phyloP scores from a whole-genome alignment of 495 filamentous ascomycete species.

The Chaetomium fimeti region DNA sequence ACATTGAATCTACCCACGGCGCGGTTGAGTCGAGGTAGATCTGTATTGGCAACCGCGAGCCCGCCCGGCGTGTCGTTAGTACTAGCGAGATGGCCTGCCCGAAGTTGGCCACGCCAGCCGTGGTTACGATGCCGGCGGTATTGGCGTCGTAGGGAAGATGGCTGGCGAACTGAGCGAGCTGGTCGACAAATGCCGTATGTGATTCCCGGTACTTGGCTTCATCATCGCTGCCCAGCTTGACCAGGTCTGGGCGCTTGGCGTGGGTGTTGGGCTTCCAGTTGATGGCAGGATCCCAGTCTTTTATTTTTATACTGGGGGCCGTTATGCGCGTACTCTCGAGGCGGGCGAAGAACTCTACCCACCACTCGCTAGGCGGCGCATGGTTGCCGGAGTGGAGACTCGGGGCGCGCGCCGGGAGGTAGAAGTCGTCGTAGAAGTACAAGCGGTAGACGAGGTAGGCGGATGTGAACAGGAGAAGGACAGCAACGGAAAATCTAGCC shows the following conservation, averaged over 20 bases:
- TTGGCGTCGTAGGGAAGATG: slow-evolving; percentile 45
- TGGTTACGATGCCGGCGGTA: slow-evolving; percentile 57
- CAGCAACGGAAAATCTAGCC: slow-evolving; percentile 5
- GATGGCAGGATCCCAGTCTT: background rate
- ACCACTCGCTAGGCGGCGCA: slow-evolving; percentile 18
- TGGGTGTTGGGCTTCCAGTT: slow-evolving; percentile 20
- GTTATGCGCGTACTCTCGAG: slow-evolving; percentile 18
- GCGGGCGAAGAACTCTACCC: slow-evolving; percentile 26
- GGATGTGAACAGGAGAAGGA: slow-evolving; percentile 16
- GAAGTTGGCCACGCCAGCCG: slow-evolving; percentile 34
- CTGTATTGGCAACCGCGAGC: slow-evolving; percentile 57
- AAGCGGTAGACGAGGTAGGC: slow-evolving; percentile 9
- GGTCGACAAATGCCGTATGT: slow-evolving; percentile 47
- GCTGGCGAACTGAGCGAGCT: slow-evolving; percentile 37
- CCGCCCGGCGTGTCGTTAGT: slow-evolving; percentile 58
- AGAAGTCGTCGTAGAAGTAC: slow-evolving; percentile 10
- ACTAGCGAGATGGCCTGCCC: slow-evolving; percentile 46
- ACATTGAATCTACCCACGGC: slow-evolving; percentile 54
- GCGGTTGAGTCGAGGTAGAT: slow-evolving; percentile 53
- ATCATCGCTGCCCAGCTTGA: slow-evolving; percentile 5
- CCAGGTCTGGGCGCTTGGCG: slow-evolving; percentile 12
- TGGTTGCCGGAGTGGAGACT: background rate
- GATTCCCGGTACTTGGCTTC: slow-evolving; percentile 13
- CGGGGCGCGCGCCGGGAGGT: background rate
- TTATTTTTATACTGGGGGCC: slow-evolving; percentile 2